These are phyloP conservation scores for Cenchrus fungigraminus DNA, from an alignment of 176 grass and related monocot genomes.

Conservation along the genomic window DNA sequence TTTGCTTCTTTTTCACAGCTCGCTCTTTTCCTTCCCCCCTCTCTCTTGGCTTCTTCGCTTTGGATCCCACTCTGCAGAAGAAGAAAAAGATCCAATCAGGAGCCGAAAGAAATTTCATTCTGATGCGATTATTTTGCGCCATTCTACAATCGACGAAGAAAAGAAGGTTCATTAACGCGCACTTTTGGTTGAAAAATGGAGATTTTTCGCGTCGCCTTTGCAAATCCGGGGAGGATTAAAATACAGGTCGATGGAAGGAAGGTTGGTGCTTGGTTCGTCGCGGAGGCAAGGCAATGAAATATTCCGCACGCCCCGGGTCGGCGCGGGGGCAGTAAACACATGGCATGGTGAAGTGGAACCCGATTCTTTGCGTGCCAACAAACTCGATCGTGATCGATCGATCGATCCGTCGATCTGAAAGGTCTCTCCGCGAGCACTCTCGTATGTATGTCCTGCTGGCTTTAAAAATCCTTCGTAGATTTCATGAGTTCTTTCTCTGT, in stretches of 20 bases:
- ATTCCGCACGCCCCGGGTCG: neutral
- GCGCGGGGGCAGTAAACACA: neutral
- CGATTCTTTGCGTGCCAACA: conserved; percentile 50
- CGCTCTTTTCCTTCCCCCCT: neutral
- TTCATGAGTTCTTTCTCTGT: neutral
- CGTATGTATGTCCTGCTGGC: neutral
- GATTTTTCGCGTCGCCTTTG: neutral
- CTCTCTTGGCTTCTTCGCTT: neutral
- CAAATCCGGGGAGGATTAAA: neutral
- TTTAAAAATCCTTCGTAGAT: neutral
- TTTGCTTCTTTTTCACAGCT: conserved; percentile 34
- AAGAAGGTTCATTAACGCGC: conserved; percentile 26
- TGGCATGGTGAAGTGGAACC: conserved; percentile 27
- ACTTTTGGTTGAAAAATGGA: conserved; percentile 20
- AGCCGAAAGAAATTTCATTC: neutral
- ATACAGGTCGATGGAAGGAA: neutral
- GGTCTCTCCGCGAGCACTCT: no score
- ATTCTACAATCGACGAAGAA: conserved; percentile 16
- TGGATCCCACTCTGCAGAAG: conserved; percentile 19
- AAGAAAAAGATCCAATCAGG: conserved; percentile 10
- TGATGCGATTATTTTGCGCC: neutral
- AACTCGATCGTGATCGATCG: neutral
- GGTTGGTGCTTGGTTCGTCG: conserved; percentile 31
- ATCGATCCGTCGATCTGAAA: neutral
- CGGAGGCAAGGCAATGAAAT: conserved; percentile 36